These are phyloP conservation scores for Globisporangium cylindrosporum DNA, from an alignment of 352 stramenopile genomes.

Conservation along the genomic window DNA sequence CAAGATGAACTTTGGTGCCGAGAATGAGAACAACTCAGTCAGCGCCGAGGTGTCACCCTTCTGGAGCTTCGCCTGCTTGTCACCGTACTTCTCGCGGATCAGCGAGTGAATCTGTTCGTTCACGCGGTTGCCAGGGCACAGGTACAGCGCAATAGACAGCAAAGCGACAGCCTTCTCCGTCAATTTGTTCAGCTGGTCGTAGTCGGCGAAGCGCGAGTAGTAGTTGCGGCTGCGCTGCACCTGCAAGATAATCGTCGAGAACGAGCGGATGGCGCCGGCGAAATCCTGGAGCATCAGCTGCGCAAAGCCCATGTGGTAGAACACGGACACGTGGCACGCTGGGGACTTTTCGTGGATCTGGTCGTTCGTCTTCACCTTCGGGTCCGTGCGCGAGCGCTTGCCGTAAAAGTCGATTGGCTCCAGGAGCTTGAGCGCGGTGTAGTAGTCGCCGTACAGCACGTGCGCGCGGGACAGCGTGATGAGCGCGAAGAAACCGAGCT, in stretches of 20 bases:
- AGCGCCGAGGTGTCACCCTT: constrained; percentile 80
- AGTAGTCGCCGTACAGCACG: constrained; percentile 97
- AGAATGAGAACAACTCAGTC: constrained; percentile 91
- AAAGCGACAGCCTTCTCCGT: constrained; percentile 95
- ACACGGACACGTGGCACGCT: constrained; percentile 91
- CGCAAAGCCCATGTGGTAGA: constrained; percentile 97
- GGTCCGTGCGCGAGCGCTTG: constrained; percentile 53
- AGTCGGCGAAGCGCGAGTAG: constrained; percentile 89
- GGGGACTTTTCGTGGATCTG: constrained; percentile 91
- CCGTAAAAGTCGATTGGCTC: constrained; percentile 88
- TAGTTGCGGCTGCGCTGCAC: constrained; percentile 89
- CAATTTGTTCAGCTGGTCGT: constrained; percentile 94
- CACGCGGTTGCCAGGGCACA: constrained; percentile 85
- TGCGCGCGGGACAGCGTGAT: constrained; percentile 94
- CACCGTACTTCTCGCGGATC: constrained; percentile 94
- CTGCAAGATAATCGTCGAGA: constrained; percentile 88
- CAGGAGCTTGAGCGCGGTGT: constrained; percentile 91
- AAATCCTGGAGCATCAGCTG: constrained; percentile 98
- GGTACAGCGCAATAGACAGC: constrained; percentile 86
- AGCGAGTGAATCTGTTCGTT: constrained; percentile 84
- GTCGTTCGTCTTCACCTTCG: constrained; percentile 51
- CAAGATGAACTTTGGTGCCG: constrained; percentile 95
- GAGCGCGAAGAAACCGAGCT: constrained; percentile 96
- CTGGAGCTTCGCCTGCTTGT: constrained; percentile 86
- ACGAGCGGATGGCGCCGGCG: constrained; percentile 88